phyloP scores from a whole-genome alignment of 768 basidiomycete species.

The Tulasnella sp. region DNA sequence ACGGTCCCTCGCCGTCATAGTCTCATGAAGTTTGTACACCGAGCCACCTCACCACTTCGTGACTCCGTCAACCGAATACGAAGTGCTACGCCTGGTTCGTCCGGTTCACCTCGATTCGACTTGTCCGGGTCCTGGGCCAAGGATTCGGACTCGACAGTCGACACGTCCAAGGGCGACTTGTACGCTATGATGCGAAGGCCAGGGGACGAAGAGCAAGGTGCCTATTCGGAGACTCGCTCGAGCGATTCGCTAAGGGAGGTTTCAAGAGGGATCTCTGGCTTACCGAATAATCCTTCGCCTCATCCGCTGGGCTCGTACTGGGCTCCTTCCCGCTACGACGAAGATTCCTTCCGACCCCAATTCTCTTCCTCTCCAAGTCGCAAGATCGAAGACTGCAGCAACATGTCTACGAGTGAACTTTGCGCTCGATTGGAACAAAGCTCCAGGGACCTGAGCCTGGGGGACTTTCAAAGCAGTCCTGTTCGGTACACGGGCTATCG shows the following conservation, averaged over 20 bases:
- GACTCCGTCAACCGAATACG: conserved; percentile 1
- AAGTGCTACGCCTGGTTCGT: neutral
- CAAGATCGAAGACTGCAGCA: neutral
- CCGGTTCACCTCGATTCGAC: neutral
- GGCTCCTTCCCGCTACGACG: neutral
- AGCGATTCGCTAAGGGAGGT: neutral
- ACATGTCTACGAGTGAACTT: neutral
- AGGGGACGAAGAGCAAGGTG: neutral
- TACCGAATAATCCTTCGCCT: neutral
- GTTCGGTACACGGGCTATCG: neutral
- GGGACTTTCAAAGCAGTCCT: neutral
- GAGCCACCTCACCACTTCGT: neutral
- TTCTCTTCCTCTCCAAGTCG: neutral
- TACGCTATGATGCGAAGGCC: neutral
- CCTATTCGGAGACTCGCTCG: neutral
- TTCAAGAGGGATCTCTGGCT: neutral
- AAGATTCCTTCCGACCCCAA: neutral
- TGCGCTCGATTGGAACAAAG: neutral
- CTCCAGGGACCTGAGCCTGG: neutral
- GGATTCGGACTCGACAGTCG: neutral
- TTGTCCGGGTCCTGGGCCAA: neutral
- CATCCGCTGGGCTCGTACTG: neutral
- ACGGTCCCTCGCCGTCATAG: neutral
- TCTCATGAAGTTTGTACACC: neutral
- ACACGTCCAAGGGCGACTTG: neutral